Percentiles rank a stretch among this genome's conserved stretches.
Conservation (phyloP, 2,329 filamentous ascomycete species). For the Myotisia sp. region DNA sequence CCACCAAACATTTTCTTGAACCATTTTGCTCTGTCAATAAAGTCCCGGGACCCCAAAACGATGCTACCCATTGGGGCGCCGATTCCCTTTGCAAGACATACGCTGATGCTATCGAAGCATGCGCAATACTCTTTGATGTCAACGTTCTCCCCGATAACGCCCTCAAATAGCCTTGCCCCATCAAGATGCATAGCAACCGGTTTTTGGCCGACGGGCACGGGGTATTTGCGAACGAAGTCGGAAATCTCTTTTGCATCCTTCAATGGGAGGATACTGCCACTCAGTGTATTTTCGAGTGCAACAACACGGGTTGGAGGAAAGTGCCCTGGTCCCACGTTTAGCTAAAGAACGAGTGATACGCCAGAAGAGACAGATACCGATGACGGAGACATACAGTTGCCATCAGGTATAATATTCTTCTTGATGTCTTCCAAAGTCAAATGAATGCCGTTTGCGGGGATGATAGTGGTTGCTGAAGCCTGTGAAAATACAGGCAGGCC, state of each 20-base stretch:
- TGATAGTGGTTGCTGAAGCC: slow-evolving; percentile 19
- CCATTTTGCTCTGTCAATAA: slow-evolving; percentile 20
- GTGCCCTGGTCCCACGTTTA: slow-evolving; percentile 13
- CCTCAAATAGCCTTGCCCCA: slow-evolving; percentile 21
- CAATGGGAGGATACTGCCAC: slow-evolving; percentile 18
- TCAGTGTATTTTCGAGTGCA: slow-evolving; percentile 19
- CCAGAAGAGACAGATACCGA: neutral
- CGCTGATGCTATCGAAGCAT: slow-evolving; percentile 22
- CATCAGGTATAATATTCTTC: slow-evolving; percentile 17
- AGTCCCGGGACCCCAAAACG: slow-evolving; percentile 17
- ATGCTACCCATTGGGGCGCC: slow-evolving; percentile 22
- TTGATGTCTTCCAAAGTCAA: slow-evolving; percentile 24
- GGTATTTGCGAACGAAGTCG: slow-evolving; percentile 16
- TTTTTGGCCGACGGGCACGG: slow-evolving; percentile 14
- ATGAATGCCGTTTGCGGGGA: slow-evolving; percentile 21
- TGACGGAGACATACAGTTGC: slow-evolving; percentile 14
- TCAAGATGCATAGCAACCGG: slow-evolving; percentile 21
- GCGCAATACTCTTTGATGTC: slow-evolving; percentile 19
- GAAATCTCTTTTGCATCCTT: slow-evolving; percentile 20
- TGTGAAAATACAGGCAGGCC: slow-evolving; percentile 21
- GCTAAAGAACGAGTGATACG: neutral
- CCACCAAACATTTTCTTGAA: slow-evolving; percentile 23
- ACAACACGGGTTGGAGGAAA: slow-evolving; percentile 20
- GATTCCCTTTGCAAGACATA: slow-evolving; percentile 22
- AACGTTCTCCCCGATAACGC: slow-evolving; percentile 15